phyloP scores from a whole-genome alignment of 768 basidiomycete species.

The Crepidotus variabilis region DNA sequence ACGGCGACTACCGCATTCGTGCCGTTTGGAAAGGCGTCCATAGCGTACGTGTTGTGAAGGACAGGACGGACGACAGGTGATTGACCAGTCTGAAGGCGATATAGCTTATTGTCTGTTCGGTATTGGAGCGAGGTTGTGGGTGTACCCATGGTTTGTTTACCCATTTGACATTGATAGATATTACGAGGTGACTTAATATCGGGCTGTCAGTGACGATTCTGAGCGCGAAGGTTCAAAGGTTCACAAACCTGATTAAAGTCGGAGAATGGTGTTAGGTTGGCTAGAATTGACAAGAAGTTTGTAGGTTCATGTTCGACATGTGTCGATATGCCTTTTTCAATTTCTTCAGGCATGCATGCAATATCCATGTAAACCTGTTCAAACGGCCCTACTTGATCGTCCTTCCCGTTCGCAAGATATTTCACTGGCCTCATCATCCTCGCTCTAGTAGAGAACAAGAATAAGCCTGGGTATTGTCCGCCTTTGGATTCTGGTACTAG shows the following conservation, averaged over 20 bases:
- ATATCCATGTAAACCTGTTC: conserved; percentile 99
- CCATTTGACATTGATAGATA: conserved; percentile 99
- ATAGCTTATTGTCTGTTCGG: conserved; percentile 97
- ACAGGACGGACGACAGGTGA: conserved; percentile 91
- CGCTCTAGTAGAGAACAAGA: conserved; percentile 80
- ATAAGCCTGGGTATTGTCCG: conserved; percentile 96
- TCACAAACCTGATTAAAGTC: conserved; percentile 92
- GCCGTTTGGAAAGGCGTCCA: conserved; percentile 98
- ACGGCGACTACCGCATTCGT: conserved; percentile 99
- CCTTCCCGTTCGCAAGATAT: conserved; percentile 77
- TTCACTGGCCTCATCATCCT: conserved; percentile 99
- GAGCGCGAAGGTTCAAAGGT: conserved; percentile 13
- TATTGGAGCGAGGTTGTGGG: conserved; percentile 89
- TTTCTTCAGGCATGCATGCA: conserved; percentile 85
- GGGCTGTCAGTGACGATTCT: background rate
- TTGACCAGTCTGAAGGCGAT: conserved; percentile 93
- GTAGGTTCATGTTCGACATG: conserved; percentile 95
- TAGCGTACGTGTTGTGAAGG: conserved; percentile 91
- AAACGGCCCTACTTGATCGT: conserved; percentile 92
- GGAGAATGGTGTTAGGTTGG: conserved; percentile 97
- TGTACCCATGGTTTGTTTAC: conserved; percentile 99
- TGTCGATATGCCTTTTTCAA: conserved; percentile 70
- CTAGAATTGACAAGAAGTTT: conserved; percentile 93
- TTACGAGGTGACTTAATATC: conserved; percentile 73
- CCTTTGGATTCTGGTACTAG: conserved; percentile 84